Percentiles rank a stretch among this genome's conserved stretches.
Evolutionary conservation across 306 rosid species (phyloP).

Genomic region (Quercus glauca): DNA sequence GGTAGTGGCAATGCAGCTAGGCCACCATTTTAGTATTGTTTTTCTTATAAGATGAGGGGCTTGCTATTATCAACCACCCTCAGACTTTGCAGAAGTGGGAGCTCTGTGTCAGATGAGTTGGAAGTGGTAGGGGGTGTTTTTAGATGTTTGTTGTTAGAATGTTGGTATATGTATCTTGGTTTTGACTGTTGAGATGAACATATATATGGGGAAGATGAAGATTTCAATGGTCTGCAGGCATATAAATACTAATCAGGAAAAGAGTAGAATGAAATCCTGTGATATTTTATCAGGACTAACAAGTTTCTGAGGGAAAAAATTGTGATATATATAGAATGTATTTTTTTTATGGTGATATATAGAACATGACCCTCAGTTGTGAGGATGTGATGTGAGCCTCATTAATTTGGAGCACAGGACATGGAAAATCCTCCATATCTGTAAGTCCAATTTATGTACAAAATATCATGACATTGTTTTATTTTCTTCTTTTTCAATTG

Average conservation of each 20-base stretch:
- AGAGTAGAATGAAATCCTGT: neutral
- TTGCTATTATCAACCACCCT: too few species aligned
- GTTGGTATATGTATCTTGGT: neutral
- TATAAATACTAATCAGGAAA: neutral
- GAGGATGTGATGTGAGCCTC: neutral
- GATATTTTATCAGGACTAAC: neutral
- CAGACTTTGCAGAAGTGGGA: too few species aligned
- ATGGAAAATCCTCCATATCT: neutral
- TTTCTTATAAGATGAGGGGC: neutral
- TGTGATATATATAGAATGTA: too few species aligned
- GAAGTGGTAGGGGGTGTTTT: neutral
- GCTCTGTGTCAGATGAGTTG: too few species aligned
- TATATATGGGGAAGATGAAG: neutral
- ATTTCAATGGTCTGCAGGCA: neutral
- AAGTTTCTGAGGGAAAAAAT: neutral
- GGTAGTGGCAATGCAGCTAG: constrained; percentile 20
- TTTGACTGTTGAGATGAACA: neutral
- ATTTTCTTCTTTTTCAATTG: neutral
- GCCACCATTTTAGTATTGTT: constrained; percentile 20
- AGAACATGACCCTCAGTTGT: neutral
- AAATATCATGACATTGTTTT: neutral
- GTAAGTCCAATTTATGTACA: neutral
- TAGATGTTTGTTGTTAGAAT: neutral
- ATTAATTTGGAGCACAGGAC: neutral
- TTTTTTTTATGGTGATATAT: neutral